phyloP scores from a whole-genome alignment of 139 green algal genomes.

The Closterium sp. region DNA sequence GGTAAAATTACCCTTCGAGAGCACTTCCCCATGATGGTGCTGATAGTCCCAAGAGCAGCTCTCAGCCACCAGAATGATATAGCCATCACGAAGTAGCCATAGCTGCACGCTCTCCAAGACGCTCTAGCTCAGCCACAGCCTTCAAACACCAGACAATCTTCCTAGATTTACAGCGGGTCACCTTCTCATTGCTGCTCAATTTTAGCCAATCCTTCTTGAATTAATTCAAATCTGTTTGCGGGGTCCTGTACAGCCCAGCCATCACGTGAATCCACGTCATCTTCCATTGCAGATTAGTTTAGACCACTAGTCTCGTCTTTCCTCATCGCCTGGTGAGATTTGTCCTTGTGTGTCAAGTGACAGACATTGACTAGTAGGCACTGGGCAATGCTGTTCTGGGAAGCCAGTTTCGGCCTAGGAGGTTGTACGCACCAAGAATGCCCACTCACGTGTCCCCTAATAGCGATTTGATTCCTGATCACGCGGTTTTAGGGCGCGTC shows the following conservation, averaged over 20 bases:
- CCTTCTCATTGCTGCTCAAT: background rate
- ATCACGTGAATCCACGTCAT: background rate
- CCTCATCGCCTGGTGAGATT: background rate
- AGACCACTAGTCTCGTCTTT: background rate
- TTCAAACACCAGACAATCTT: background rate
- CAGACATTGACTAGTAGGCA: background rate
- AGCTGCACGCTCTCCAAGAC: background rate
- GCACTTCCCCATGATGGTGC: background rate
- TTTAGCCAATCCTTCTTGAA: background rate
- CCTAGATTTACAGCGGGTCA: background rate
- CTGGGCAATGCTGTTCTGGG: background rate
- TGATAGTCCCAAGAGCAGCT: background rate
- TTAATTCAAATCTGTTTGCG: background rate
- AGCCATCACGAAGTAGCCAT: background rate
- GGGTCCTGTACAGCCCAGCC: background rate
- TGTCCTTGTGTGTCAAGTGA: background rate
- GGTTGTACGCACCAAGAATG: background rate
- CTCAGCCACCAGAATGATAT: background rate
- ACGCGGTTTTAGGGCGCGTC: background rate
- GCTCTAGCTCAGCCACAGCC: background rate
- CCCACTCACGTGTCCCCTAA: background rate
- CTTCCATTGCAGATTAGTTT: background rate
- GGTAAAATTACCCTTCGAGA: background rate
- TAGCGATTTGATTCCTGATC: background rate
- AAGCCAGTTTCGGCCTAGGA: background rate